A percentile compares a stretch with the other conserved stretches of the same genome.
Evolutionary conservation across 192 early-diverging fungal genomes (phyloP).

Genomic region (Coemansia sp.): DNA sequence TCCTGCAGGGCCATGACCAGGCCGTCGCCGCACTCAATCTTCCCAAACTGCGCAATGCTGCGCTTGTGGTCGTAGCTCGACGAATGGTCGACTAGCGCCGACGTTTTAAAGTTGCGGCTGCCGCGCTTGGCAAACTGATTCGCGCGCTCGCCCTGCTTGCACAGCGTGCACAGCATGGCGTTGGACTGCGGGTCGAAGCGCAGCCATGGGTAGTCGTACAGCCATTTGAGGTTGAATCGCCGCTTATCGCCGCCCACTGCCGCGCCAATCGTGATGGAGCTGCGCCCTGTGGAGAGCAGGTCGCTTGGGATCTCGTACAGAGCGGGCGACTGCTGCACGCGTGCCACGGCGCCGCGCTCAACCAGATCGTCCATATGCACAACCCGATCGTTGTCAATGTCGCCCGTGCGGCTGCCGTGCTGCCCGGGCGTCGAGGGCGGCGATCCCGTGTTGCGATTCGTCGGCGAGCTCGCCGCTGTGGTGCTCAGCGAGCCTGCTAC

Average conservation of each 20-base stretch:
- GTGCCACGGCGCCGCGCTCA: slow-evolving; percentile 21
- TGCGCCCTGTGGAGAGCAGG: slow-evolving; percentile 17
- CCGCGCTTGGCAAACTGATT: slow-evolving; percentile 51
- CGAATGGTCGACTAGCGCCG: slow-evolving; percentile 44
- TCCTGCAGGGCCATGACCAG: slow-evolving; percentile 12
- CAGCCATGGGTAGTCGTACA: slow-evolving; percentile 51
- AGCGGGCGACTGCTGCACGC: neutral
- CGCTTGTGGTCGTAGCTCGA: slow-evolving; percentile 47
- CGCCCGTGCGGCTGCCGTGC: neutral
- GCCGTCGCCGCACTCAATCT: neutral
- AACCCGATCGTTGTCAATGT: slow-evolving; percentile 12
- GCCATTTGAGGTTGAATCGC: slow-evolving; percentile 49
- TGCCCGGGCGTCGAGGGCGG: neutral
- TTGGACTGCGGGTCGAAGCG: slow-evolving; percentile 33
- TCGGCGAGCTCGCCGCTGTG: neutral
- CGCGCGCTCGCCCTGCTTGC: slow-evolving; percentile 31
- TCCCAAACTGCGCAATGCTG: slow-evolving; percentile 25
- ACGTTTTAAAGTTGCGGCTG: slow-evolving; percentile 51
- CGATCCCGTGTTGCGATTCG: neutral
- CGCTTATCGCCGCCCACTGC: slow-evolving; percentile 44
- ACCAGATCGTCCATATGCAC: slow-evolving; percentile 39
- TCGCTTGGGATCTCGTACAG: slow-evolving; percentile 19
- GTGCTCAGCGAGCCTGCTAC: neutral
- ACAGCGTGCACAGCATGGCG: slow-evolving; percentile 45
- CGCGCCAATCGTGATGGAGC: slow-evolving; percentile 47